A percentile compares a stretch with the other conserved stretches of the same genome.
Conservation (phyloP, 345 rosid genomes). For the Kandelia obovata region DNA sequence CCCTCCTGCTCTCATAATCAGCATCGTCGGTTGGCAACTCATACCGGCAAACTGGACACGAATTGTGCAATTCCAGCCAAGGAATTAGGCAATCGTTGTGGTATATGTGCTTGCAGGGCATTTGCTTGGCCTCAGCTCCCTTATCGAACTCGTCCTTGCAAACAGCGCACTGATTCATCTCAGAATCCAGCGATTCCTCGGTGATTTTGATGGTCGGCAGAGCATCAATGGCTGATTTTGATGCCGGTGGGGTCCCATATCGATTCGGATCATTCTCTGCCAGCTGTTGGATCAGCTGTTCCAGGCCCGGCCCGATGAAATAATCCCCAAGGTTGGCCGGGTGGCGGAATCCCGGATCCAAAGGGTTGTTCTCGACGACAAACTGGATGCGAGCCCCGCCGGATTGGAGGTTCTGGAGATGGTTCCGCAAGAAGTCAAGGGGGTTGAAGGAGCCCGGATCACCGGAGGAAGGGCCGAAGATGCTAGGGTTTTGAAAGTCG, state of each 20-base stretch:
- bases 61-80: slow-evolving; percentile 46
- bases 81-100: slow-evolving; percentile 42
- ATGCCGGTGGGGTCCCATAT: slow-evolving; percentile 46
- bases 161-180: slow-evolving; percentile 48
- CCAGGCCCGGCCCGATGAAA: slow-evolving; percentile 46
- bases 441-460: slow-evolving; percentile 28
- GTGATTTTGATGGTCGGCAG: slow-evolving; percentile 34
- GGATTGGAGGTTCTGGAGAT: slow-evolving; percentile 32
- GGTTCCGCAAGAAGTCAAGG: slow-evolving; percentile 32
- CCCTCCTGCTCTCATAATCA: slow-evolving; percentile 32
- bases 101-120: slow-evolving; percentile 52
- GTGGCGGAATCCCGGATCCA: slow-evolving; percentile 25
- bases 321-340: slow-evolving; percentile 39
- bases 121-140: slow-evolving; percentile 38
- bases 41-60: slow-evolving; percentile 49
- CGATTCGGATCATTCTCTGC: slow-evolving; percentile 52
- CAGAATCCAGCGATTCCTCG: slow-evolving; percentile 30
- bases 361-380: slow-evolving; percentile 35
- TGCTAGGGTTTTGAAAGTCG: slow-evolving; percentile 21
- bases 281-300: slow-evolving; percentile 47
- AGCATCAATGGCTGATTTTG: slow-evolving; percentile 36
- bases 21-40: slow-evolving; percentile 50
- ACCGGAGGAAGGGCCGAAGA: slow-evolving; percentile 1
- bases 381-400: slow-evolving; percentile 45
- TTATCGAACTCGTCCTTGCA: slow-evolving; percentile 46